These are phyloP conservation scores for Phialemoniopsis sp. DNA, from an alignment of 2,329 filamentous ascomycete genomes.

Conservation along the genomic window DNA sequence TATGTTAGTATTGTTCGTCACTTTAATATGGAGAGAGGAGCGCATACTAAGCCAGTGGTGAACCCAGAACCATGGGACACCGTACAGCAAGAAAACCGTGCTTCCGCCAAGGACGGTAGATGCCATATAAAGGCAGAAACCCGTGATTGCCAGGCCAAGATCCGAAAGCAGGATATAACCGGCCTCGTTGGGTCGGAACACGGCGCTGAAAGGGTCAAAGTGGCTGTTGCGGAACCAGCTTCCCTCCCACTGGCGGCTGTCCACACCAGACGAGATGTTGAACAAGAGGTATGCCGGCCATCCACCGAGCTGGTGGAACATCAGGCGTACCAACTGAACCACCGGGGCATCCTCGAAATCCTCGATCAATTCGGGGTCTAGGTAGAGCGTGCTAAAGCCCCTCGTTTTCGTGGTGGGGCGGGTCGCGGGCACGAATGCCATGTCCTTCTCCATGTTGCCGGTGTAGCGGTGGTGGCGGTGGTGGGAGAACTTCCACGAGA, in stretches of 20 bases:
- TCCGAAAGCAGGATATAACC: conserved; percentile 55
- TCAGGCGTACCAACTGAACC: conserved; percentile 45
- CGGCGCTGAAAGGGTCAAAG: conserved; percentile 56
- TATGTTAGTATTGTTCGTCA: conserved; percentile 9
- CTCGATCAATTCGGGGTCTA: conserved; percentile 33
- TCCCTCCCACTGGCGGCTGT: conserved; percentile 40
- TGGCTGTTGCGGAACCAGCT: conserved; percentile 46
- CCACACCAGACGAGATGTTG: conserved; percentile 47
- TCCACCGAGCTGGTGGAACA: conserved; percentile 60
- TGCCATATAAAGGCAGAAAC: conserved; percentile 44
- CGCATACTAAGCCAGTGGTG: conserved; percentile 96
- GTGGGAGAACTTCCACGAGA: conserved; percentile 70
- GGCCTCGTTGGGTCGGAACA: conserved; percentile 56
- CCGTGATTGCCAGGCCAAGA: conserved; percentile 50
- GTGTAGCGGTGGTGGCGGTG: conserved; percentile 66
- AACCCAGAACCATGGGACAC: conserved; percentile 77
- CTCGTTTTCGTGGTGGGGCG: conserved; percentile 27
- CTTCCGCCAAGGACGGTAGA: conserved; percentile 49
- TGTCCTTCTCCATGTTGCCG: conserved; percentile 65
- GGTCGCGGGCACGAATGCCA: conserved; percentile 56
- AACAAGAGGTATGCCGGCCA: conserved; percentile 62
- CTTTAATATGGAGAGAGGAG: background rate
- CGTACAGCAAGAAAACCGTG: conserved; percentile 56
- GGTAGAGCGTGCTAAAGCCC: conserved; percentile 31
- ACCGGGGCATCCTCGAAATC: conserved; percentile 62